A percentile compares a stretch with the other conserved stretches of the same genome.
Conservation (phyloP, 495 filamentous ascomycete genomes). For the Neurospora sp. region DNA sequence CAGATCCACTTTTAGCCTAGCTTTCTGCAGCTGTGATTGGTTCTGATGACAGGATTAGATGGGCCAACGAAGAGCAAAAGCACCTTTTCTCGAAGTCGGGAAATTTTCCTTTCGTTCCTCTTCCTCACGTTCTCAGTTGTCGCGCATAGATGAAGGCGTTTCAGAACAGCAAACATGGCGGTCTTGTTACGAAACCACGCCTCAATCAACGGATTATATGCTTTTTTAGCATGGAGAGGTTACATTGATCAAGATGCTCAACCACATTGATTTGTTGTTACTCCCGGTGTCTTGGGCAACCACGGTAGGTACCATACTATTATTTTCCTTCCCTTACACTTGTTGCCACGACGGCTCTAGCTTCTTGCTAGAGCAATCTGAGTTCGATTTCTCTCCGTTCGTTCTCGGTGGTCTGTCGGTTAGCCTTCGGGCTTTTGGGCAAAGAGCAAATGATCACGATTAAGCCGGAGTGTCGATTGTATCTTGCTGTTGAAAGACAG, state of each 20-base stretch:
- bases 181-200: not conserved
- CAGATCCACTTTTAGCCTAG: not conserved
- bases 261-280: not conserved
- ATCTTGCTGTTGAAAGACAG: slow-evolving; percentile 65
- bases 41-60: not conserved
- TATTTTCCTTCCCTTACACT: not conserved
- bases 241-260: not conserved
- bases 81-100: not conserved
- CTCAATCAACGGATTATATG: not conserved
- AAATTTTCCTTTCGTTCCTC: not conserved
- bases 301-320: slow-evolving; percentile 5
- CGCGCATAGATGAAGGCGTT: not conserved
- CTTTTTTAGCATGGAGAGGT: not conserved
- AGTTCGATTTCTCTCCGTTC: slow-evolving; percentile 31
- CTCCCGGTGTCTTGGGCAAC: not conserved
- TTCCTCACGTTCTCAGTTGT: not conserved
- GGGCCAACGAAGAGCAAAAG: not conserved
- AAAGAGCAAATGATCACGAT: slow-evolving; percentile 61
- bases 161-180: not conserved
- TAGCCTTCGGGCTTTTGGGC: slow-evolving; percentile 19
- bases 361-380: slow-evolving; percentile 34
- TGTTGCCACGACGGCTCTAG: slow-evolving; percentile 29
- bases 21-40: not conserved
- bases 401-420: slow-evolving; percentile 34
- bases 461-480: slow-evolving; percentile 83